These are phyloP conservation scores for Aschersonia sp. DNA, from an alignment of 2,329 filamentous ascomycete genomes.

Conservation along the genomic window DNA sequence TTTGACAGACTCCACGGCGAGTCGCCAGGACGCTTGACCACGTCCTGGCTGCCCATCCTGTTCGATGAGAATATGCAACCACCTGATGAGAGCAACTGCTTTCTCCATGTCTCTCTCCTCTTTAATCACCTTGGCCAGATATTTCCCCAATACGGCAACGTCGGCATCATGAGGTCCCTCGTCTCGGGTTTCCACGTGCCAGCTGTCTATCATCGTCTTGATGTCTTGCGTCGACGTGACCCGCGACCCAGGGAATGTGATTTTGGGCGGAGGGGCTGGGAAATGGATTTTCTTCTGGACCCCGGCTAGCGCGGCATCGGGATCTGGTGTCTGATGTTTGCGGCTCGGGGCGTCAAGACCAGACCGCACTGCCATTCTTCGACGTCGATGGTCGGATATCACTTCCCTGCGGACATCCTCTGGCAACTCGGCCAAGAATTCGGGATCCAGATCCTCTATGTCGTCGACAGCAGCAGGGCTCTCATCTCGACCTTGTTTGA, in stretches of 20 bases:
- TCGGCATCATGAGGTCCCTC: constrained; percentile 73
- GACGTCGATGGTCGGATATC: constrained; percentile 49
- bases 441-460: constrained; percentile 43
- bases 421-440: constrained; percentile 71
- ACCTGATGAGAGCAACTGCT: constrained; percentile 52
- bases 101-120: constrained; percentile 72
- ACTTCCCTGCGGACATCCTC: constrained; percentile 69
- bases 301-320: constrained; percentile 12
- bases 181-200: constrained; percentile 56
- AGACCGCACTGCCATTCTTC: constrained; percentile 42
- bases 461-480: constrained; percentile 14
- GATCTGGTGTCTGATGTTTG: constrained; percentile 10
- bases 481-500: constrained; percentile 24
- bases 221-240: constrained; percentile 41
- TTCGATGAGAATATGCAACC: constrained; percentile 45
- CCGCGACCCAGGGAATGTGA: constrained; percentile 28
- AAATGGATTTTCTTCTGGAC: constrained; percentile 32
- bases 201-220: constrained; percentile 58
- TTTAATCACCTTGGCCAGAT: constrained; percentile 54
- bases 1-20: constrained; percentile 28
- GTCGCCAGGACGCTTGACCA: constrained; percentile 31
- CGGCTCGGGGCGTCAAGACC: constrained; percentile 26
- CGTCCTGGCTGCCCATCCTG: constrained; percentile 22
- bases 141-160: constrained; percentile 57
- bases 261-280: constrained; percentile 27